Base-by-base conservation (phyloP, 495 filamentous ascomycete species). In the Aspergillus funiculosus region DNA sequence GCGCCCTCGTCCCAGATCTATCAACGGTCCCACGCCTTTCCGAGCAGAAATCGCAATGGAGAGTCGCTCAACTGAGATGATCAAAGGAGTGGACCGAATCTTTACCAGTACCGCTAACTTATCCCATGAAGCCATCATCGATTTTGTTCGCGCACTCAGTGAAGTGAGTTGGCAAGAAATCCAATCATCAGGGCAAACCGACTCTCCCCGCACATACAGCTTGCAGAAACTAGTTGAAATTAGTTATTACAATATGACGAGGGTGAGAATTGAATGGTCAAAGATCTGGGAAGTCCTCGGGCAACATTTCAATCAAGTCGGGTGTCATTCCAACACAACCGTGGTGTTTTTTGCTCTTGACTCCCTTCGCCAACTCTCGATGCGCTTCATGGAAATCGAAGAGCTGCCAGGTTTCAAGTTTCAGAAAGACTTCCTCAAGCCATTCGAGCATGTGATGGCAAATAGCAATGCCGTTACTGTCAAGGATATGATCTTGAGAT, bases 81-180 rank as follows among this genome's bases (percentile, higher is more conserved):
- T 96, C 44, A 88, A 88, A 51, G 82, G 85, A 24, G 87, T 99
- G 3, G 94, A 99, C 63, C 75, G 87, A 26, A 95, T 99, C 43
- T 99, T 97, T 57, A 95, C 88, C 28, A 94, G 87, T 54, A 96
- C 92, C 0, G 90, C 88, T 24, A 94, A 91, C 53, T 75, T 99
- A 3, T 90, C 85, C 19, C 88, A 89, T 46, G 87, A 94, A 44
- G 94, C 92, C 8, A 99, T 99, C 52, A 88, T 99, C n/a, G 81
- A 95, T 61, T 99, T 97, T 64, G 89, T 95, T 21, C 80, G 83
- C 31, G 92, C 92, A 1, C 66, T 99, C 47, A 94, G 86, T 32
- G 89, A 95, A 54, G 89, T 99, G 32, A 97, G 92, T 65, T 96
- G 92, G 92, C 90, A 97, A 56, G 92, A 99, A 60, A 99, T 99